Evolutionary conservation across 2,329 filamentous ascomycete species (phyloP).

Genomic region (Hypocrella siamensis): DNA sequence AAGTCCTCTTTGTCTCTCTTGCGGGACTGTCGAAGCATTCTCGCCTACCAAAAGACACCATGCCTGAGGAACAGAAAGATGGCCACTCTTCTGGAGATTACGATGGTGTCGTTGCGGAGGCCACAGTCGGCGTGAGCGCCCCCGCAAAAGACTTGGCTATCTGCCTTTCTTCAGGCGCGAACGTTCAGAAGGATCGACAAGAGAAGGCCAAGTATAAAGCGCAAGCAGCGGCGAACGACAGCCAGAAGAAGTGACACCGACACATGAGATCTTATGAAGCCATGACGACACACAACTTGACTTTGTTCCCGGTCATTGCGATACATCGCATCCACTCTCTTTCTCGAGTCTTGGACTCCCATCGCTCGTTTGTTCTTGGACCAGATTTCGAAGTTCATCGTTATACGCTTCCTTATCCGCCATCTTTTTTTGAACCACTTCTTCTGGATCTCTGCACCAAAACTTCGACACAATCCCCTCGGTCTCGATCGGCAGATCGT

Average conservation of each 20-base stretch:
- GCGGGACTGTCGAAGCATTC: too few species aligned
- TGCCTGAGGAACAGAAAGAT: background rate
- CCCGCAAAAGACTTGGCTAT: background rate
- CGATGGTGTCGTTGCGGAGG: background rate
- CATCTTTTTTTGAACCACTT: constrained; percentile 5
- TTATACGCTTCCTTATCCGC: constrained; percentile 5
- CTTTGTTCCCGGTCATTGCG: too few species aligned
- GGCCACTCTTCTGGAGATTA: background rate
- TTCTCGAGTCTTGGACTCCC: background rate
- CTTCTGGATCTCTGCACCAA: constrained; percentile 4
- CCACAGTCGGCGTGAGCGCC: background rate
- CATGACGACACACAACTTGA: too few species aligned
- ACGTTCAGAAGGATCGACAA: background rate
- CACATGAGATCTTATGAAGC: background rate
- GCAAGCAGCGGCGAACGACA: too few species aligned
- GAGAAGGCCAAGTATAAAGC: background rate
- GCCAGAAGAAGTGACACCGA: background rate
- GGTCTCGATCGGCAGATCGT: constrained; percentile 2
- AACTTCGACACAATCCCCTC: constrained; percentile 4
- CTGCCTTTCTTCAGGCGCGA: background rate
- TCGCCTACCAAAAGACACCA: background rate
- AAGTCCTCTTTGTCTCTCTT: too few species aligned
- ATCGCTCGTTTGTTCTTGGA: background rate
- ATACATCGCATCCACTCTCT: background rate
- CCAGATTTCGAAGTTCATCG: constrained; percentile 2